A percentile compares a stretch with the other conserved stretches of the same genome.
Evolutionary conservation across 2,329 filamentous ascomycete genomes (phyloP).

Genomic region (Chaetomium sp.): DNA sequence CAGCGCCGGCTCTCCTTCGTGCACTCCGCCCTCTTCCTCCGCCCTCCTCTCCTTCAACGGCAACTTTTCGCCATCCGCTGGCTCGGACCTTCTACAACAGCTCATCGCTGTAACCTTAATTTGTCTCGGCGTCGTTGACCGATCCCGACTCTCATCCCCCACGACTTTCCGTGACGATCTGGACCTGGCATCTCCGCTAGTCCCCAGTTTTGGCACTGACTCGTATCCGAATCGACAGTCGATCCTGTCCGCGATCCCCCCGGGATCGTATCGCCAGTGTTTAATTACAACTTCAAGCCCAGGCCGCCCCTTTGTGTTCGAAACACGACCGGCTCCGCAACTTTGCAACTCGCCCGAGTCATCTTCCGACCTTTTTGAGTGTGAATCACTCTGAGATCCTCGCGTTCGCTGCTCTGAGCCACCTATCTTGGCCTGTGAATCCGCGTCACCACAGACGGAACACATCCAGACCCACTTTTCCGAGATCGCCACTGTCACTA

Average conservation of each 20-base stretch:
- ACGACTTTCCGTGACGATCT: conserved; percentile 1
- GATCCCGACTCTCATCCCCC: conserved; percentile 8
- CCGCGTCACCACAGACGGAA: conserved; percentile 10
- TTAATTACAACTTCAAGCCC: conserved; percentile 10
- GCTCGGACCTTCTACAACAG: conserved; percentile 14
- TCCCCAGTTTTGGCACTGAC: conserved; percentile 15
- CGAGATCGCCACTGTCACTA: conserved; percentile 17
- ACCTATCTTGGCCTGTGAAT: conserved; percentile 9
- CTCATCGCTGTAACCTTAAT: conserved; percentile 6
- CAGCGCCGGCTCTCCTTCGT: conserved; percentile 11
- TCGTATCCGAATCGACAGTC: conserved; percentile 16
- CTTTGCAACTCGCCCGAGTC: conserved; percentile 7
- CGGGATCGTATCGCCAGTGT: conserved; percentile 10
- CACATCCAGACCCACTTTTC: conserved; percentile 13
- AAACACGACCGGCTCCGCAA: conserved; percentile 10
- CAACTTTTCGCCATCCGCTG: conserved; percentile 17
- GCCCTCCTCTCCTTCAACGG: background rate
- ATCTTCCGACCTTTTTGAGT: background rate
- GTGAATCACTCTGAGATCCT: conserved; percentile 15
- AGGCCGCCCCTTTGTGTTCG: conserved; percentile 6
- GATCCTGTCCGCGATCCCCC: conserved; percentile 7
- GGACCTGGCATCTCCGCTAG: background rate
- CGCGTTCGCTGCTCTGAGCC: conserved; percentile 13
- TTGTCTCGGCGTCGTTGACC: conserved; percentile 16
- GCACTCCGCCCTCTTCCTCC: background rate